Base-by-base conservation (phyloP, 2,329 filamentous ascomycete genomes). In the Ophiocordyceps robertsii region DNA sequence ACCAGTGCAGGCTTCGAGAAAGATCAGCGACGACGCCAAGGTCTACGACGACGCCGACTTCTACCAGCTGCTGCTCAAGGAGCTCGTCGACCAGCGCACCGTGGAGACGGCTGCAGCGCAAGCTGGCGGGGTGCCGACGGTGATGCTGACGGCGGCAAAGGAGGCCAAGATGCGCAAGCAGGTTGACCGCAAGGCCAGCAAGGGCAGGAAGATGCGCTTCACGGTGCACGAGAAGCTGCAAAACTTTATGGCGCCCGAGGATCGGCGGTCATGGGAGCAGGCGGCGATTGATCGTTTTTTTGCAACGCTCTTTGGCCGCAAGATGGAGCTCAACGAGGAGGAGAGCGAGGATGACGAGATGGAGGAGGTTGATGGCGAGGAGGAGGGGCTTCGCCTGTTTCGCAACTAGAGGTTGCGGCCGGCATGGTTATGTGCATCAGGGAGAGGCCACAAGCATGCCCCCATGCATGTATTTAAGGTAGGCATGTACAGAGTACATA, bases 171-270 rank as follows among this genome's bases (percentile, higher is more conserved):
- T 82, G 45, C 83, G 84, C 63, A 84, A 85, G 57, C 75, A 81
- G 29, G 84, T 96, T 5, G 92, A 98, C 60, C 89, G 89, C 17
- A 92, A 89, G 59, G 92, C 92, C 1, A 94, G 86, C 59, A 96
- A 96, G 64, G 92, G 92, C 6, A 72, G 92, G 40, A 95, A 95
- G 67, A 76, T 98, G 73, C 75, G 87, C 33, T 98, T 90, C 63
- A 92, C 85, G 14, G 87, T 95, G 38, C 89, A 96, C 57, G 90
- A 96, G 67, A 96, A 96, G 68, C 63, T 98, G 56, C 86, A 95
- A 66, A 95, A 95, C 61, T 96, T 96, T 57, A 95, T 95, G 88
- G 89, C 89, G 11, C 81, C 88, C 0, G 87, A 95, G 59, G 84
- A 94, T 58, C 71, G 85, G 42, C 73, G 82, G 4, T 64, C 61